These are phyloP conservation scores for Brassica incana DNA, from an alignment of 345 rosid species.

Conservation along the genomic window DNA sequence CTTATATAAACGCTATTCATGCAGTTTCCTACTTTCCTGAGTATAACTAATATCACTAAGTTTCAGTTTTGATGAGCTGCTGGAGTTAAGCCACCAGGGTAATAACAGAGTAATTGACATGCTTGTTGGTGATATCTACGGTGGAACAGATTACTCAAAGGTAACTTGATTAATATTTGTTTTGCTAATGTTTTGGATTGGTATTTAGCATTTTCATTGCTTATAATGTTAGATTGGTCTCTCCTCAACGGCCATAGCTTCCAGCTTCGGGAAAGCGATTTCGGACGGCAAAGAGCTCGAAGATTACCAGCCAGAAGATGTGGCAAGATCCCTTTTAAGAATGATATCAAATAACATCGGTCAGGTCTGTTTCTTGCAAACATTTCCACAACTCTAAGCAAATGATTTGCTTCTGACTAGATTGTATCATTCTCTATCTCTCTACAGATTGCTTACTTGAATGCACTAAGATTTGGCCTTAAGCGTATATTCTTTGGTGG, in stretches of 20 bases:
- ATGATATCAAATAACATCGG: slow-evolving; percentile 88
- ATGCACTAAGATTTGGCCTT: slow-evolving; percentile 82
- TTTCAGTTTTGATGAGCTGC: slow-evolving; percentile 70
- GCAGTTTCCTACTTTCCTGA: background rate
- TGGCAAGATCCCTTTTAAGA: slow-evolving; percentile 70
- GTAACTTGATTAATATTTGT: slow-evolving; percentile 30
- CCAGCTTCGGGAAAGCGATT: slow-evolving; percentile 88
- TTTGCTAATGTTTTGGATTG: background rate
- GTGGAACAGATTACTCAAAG: slow-evolving; percentile 74
- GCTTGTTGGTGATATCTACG: slow-evolving; percentile 95
- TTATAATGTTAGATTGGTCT: slow-evolving; percentile 55
- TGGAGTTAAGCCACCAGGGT: slow-evolving; percentile 73
- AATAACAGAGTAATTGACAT: slow-evolving; percentile 81
- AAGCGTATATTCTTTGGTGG: slow-evolving; percentile 81
- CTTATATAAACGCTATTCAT: slow-evolving; percentile 2
- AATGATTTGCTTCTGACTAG: background rate
- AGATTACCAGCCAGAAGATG: slow-evolving; percentile 74
- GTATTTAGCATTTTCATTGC: background rate
- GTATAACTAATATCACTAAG: slow-evolving; percentile 20
- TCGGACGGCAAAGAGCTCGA: slow-evolving; percentile 65
- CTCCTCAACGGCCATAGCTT: slow-evolving; percentile 69
- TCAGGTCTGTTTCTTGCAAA: slow-evolving; percentile 50
- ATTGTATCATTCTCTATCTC: background rate
- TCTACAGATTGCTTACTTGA: slow-evolving; percentile 70
- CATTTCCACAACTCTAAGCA: background rate